Conservation (phyloP, 208 protist species). For the Lotmaria passim region DNA sequence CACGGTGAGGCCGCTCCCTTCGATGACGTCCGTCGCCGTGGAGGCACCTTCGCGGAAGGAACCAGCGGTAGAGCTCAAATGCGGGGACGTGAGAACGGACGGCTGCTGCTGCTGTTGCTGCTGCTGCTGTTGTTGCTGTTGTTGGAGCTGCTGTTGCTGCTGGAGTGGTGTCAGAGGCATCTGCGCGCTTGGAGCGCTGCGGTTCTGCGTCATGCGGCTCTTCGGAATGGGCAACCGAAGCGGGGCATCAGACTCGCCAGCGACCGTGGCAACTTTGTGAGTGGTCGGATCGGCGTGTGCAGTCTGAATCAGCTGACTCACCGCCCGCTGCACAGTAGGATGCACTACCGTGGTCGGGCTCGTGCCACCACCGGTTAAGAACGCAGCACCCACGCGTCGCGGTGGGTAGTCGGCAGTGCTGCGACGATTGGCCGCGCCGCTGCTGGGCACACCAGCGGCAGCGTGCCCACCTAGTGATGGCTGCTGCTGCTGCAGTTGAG, state of each 20-base stretch:
- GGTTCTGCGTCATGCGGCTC: background rate
- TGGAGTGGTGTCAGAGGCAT: background rate
- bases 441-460: background rate
- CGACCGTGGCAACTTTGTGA: background rate
- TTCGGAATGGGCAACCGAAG: constrained; percentile 10
- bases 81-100: constrained; percentile 1
- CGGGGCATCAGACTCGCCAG: background rate
- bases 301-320: background rate
- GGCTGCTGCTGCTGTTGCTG: constrained; percentile 8
- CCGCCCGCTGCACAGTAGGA: constrained; percentile 10
- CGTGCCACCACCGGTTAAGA: background rate
- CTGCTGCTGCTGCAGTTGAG: constrained; percentile 17
- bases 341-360: background rate
- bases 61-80: constrained; percentile 6
- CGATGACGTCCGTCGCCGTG: constrained; percentile 21
- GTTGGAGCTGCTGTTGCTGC: constrained; percentile 3
- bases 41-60: constrained; percentile 20
- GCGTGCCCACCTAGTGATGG: background rate
- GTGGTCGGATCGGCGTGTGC: constrained; percentile 1
- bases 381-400: background rate
- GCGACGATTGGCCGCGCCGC: background rate
- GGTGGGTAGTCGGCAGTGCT: constrained; percentile 19
- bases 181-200: background rate
- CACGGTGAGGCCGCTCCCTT: constrained; percentile 20
- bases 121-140: background rate